Conservation (phyloP, 805 yeast genomes). For the Myxozyma vanderwaltii region DNA sequence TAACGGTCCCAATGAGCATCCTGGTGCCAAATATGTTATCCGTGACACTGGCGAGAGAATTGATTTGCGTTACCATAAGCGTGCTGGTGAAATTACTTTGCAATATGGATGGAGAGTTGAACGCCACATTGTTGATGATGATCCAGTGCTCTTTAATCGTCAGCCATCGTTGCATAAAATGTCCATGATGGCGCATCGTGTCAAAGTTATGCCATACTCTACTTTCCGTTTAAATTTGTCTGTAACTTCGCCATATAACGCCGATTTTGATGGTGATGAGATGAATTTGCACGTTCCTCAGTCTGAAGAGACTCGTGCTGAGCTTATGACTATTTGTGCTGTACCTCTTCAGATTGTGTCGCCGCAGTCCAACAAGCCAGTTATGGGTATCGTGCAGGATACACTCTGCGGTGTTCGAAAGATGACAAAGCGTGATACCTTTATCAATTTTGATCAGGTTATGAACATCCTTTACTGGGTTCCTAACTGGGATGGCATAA, state of each 20-base stretch:
- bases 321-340: slow-evolving; percentile 89
- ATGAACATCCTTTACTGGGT: slow-evolving; percentile 98
- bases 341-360: slow-evolving; percentile 98
- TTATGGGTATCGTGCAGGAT: slow-evolving; percentile 99
- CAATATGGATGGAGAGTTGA: slow-evolving; percentile 99
- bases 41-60: slow-evolving; percentile 99
- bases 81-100: slow-evolving; percentile 96
- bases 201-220: slow-evolving; percentile 97
- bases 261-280: slow-evolving; percentile 99
- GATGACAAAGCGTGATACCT: slow-evolving; percentile 87
- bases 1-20: slow-evolving; percentile 98
- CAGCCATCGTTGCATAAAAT: slow-evolving; percentile 98
- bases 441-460: slow-evolving; percentile 88
- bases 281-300: slow-evolving; percentile 99
- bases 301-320: slow-evolving; percentile 97
- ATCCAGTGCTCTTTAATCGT: slow-evolving; percentile 97
- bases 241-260: slow-evolving; percentile 98
- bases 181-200: slow-evolving; percentile 99
- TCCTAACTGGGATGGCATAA: slow-evolving; percentile 97
- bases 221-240: slow-evolving; percentile 95
- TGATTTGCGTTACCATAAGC: slow-evolving; percentile 92
- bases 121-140: slow-evolving; percentile 96
- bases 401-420: slow-evolving; percentile 96
- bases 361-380: slow-evolving; percentile 98
- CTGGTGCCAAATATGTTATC: slow-evolving; percentile 98